Evolutionary conservation across 257 asterid genomes (phyloP).

Genomic region (Marsdenia floribunda): DNA sequence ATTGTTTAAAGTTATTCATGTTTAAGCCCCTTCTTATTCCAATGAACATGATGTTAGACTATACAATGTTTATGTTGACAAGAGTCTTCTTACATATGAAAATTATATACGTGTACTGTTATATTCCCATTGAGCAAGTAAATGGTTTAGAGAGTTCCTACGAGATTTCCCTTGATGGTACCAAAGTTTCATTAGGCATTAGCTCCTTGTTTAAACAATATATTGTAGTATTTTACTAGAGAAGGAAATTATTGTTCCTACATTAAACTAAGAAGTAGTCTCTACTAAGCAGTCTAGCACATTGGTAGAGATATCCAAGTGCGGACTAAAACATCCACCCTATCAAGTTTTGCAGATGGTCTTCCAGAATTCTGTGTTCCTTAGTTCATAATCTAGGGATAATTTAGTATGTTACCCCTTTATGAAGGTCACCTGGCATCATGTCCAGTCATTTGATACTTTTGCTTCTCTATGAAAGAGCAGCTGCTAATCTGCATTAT

Average conservation of each 20-base stretch:
- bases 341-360: neutral
- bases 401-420: neutral
- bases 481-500: neutral
- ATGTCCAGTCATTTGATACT: neutral
- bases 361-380: neutral
- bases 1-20: neutral
- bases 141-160: neutral
- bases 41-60: neutral
- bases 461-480: neutral
- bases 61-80: neutral
- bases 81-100: neutral
- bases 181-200: neutral
- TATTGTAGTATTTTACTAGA: neutral
- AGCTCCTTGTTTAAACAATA: neutral
- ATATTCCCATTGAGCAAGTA: neutral
- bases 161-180: neutral
- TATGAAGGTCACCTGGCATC: neutral
- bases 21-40: neutral
- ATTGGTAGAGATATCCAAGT: neutral
- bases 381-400: neutral
- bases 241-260: neutral
- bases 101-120: neutral
- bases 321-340: neutral
- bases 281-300: neutral
- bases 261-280: neutral